Conservation (phyloP, 2,329 filamentous ascomycete species). For the Phialophora verrucosa region DNA sequence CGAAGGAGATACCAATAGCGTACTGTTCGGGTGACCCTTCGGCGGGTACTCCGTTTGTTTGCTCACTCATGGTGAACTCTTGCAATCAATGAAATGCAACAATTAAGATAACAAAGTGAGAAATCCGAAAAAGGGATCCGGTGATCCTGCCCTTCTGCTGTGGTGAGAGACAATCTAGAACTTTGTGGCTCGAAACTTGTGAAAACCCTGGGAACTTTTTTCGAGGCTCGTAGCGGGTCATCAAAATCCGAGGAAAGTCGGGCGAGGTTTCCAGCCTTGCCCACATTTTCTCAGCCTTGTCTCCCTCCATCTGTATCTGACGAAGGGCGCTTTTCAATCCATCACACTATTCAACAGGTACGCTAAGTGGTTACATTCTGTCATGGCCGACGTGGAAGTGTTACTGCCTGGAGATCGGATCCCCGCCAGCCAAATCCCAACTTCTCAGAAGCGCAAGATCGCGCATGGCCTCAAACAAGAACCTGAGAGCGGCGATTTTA, state of each 20-base stretch:
- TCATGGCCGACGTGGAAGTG: conserved; percentile 53
- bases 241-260: conserved; percentile 22
- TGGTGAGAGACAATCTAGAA: conserved; percentile 4
- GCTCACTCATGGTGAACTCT: conserved; percentile 54
- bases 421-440: conserved; percentile 69
- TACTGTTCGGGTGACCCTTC: conserved; percentile 57
- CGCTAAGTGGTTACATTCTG: not conserved
- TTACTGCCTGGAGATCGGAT: conserved; percentile 84
- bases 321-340: not conserved
- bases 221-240: conserved; percentile 25
- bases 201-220: conserved; percentile 36
- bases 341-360: not conserved
- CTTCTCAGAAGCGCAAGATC: conserved; percentile 69
- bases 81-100: not conserved
- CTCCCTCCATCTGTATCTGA: not conserved
- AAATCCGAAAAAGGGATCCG: not conserved
- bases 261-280: conserved; percentile 16
- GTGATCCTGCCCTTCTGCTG: not conserved
- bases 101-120: not conserved
- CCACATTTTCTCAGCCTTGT: conserved; percentile 25
- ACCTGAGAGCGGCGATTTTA: conserved; percentile 53
- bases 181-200: not conserved
- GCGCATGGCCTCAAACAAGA: conserved; percentile 70
- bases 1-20: conserved; percentile 95
- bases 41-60: conserved; percentile 56